Base-by-base conservation (phyloP, 2,329 filamentous ascomycete species). In the Stagonosporopsis chrysanthemi region DNA sequence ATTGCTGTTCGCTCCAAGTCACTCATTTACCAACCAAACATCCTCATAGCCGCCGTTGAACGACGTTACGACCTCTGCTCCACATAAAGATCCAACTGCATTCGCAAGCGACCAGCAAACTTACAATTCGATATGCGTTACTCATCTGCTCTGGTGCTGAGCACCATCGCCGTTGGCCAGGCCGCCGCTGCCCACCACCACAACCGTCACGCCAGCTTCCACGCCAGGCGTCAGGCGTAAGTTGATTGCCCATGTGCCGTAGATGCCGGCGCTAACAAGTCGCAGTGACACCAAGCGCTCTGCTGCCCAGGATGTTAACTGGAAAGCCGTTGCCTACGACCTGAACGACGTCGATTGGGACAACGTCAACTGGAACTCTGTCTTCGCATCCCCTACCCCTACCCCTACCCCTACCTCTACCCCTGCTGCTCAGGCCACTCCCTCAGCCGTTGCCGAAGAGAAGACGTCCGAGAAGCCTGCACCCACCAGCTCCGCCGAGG, bases 121-220 rank as follows among this genome's bases (percentile, higher is more conserved):
- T 43, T 56, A 36, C 48, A 33, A 31, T 47, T 47, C 68, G 61
- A 62, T 41, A 76, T 76, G 74, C 74, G 67, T 60, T 76, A 71
- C 66, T 67, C 70, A 33, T 69, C 74, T 62, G 71, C 72, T 56
- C 46, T 73, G 63, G 72, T 75, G 71, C 65, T 76, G 63, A 67
- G 70, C 74, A 72, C 74, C 65, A 63, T 75, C 58, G 73, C 68
- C 52, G 66, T 68, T 61, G 72, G 74, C 58, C 68, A 72, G 64
- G 72, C 71, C 53, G 70, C 72, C 39, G 74, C 74, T 52, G 63
- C 57, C 57, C 65, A 68, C 61, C 38, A 66, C 40, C 67, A 69
- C 63, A 66, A 70, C 67, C 68, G 72, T 41, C 74, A 76, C 56
- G 69, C 72, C 61, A 69, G 65, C 64, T 75, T 76, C 70, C 74